These are phyloP conservation scores for Acmispon strigosus DNA, from an alignment of 306 rosid genomes.

Conservation along the genomic window DNA sequence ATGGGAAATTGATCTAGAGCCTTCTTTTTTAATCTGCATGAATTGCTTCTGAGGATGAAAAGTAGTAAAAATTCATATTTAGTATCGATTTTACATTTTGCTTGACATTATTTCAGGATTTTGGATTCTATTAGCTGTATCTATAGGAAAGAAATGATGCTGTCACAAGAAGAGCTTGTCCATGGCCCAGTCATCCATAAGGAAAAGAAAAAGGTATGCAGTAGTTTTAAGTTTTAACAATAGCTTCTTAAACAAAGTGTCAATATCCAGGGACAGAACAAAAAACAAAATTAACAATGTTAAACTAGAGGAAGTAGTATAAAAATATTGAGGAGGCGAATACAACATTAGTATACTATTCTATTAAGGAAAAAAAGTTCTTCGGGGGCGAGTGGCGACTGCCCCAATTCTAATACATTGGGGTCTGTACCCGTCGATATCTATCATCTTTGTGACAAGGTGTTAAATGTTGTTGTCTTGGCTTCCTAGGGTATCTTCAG, in stretches of 20 bases:
- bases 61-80: not conserved
- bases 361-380: no score
- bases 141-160: conserved; percentile 48
- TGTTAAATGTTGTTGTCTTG: not conserved
- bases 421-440: not conserved
- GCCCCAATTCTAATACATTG: no score
- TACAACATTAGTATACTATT: no score
- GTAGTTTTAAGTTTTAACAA: not conserved
- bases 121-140: conserved; percentile 51
- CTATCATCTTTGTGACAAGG: not conserved
- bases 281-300: no score
- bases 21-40: not conserved
- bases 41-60: not conserved
- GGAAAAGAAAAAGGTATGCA: conserved; percentile 78
- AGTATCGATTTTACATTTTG: not conserved
- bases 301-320: no score
- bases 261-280: no score
- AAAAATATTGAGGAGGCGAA: no score
- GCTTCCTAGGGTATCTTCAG: conserved; percentile 70
- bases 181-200: conserved; percentile 31
- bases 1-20: not conserved
- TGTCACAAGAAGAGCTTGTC: conserved; percentile 44
- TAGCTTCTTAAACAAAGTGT: no score
- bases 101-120: conserved; percentile 35
- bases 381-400: no score